Evolutionary conservation across 2,329 filamentous ascomycete genomes (phyloP), one percentile per base, ranked within the genome.

Genomic region (Coniochaeta pulveracea): DNA sequence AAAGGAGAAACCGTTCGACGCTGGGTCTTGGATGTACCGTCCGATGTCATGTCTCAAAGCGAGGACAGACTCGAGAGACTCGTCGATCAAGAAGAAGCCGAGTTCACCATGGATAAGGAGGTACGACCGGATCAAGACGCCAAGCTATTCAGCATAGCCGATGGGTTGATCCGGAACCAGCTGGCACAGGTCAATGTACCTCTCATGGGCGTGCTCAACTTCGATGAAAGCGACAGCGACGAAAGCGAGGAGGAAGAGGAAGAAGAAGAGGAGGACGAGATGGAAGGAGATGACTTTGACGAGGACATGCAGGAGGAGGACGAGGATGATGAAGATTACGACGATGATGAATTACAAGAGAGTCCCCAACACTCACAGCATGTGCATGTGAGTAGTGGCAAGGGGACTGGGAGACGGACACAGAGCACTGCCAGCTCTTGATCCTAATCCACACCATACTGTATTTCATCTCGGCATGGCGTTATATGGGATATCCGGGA

Each of bases 161-260:
- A 64, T 43, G 57, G 60, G 39, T 49, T 66, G 37, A 65, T 66
- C 49, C 61, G 57, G 47, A 64, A 58, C 42, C 61, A 66, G 44
- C 54, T 64, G 41, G 55, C 57, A 30, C 55, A 58, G 45, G 55
- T 63, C 22, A 58, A 65, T 36, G 57, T 66, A 38, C 62, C 62
- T 25, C 46, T 66, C 36, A 49, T 66, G 46, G 61, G 63, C 9
- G 50, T 58, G 6, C 44, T 66, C 37, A 56, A 55, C 34, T 60
- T 66, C 41, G 60, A 64, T 19, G 53, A 61, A 38, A 62, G 61
- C 38, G 52, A 50, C 19, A 48, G 43, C 32, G 57, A 60, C 24
- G 50, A 50, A 19, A 50, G 51, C 28, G 38, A 49, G 34, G 43
- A 48, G 33, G 37, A 45, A 34, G 40, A 44, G 18, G 38, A 38